Base-by-base conservation (phyloP, 1,139 yeast species). In the Debaryomyces subglobosus region DNA sequence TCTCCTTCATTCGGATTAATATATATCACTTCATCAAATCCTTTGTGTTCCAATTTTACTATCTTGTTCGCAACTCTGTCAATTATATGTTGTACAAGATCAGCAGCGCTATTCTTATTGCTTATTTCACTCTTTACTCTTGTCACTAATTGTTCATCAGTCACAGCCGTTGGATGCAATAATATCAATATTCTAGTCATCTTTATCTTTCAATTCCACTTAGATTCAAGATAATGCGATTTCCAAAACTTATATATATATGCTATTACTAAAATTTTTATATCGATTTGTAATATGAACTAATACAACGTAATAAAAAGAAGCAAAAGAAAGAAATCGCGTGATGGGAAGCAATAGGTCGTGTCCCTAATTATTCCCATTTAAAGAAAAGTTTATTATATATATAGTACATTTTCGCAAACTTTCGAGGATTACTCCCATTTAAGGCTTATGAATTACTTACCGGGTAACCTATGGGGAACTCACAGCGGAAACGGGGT, bases 101-200 rank as follows among this genome's bases (percentile, higher is more conserved):
- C 57, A 15, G 50, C 21, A 62, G 60, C 36, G 66, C 62, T 44
- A 30, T 62, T 59, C 12, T 54, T 45, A 33, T 53, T 40, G 16
- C 50, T 33, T 20, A 53, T 64, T 47, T 50, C 56, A 36, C 42
- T 50, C 56, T 81, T 79, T 42, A 70, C 63, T 2, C 57, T 46
- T 41, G 71, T 77, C 21, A 85, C 82, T 36, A 65, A 52, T 20
- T 67, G 71, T 32, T 84, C 85, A 39, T 82, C 78, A 0, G 89
- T 81, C 5, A 88, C 91, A 46, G 84, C 79, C 5, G 89, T 84
- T 10, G 95, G 94, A 58, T 87, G 92, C 45, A 88, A 75, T 47
- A 88, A 72, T 39, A 87, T 69, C 46, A 86, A 66, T 27, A 74
- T 69, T 37, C 62, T 62, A 12, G 33, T 40, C 62, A 64, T 65